Evolutionary conservation across 106 monocot genomes (phyloP), one percentile per base, ranked within the genome.

Genomic region (Alisma plantagoaquatica): DNA sequence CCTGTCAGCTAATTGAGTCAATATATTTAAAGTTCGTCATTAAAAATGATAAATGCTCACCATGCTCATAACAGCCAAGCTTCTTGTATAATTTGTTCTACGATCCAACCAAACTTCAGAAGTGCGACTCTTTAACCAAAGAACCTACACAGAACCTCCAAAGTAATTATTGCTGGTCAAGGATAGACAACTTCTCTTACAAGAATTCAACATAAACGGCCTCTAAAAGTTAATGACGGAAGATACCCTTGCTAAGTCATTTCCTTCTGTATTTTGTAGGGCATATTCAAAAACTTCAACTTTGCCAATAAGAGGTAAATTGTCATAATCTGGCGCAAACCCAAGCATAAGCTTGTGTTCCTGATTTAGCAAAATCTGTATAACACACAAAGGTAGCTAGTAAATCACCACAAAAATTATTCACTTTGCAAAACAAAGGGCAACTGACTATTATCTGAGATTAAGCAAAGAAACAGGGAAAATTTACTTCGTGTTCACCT

Each of bases 61-160:
- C 96, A 98, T 98, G 58, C 96, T 98, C 96, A 98, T 98, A 33
- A 98, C 96, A 69, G 96, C 96, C 62, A 98, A 76, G 59, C 96
- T 98, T 74, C 89, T 89, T 0, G 96, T 89, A 51, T 98, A 98
- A 62, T 90, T 98, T 72, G 96, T 98, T 23, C 96, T 74, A 3
- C 96, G 75, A 51, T 89, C 89, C 46, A 98, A 76, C 96, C 96
- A 98, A 65, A 98, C 78, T 79, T 98, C 96, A 58, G 96, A 98
- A 27, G 96, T 89, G 56, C 89, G 75, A 67, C 89, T 85, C 70
- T 98, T 98, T 9, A 98, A 67, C 96, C 96, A 98, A n/a, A 98
- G 76, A 71, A 98, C 89, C 96, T 98, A 62, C n/a, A 38, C 28
- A 29, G n/a, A n/a, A n/a, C n/a, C n/a, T n/a, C n/a, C n/a, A n/a